These are phyloP conservation scores for Barnettozyma pratensis DNA, from an alignment of 805 yeast species.

Conservation along the genomic window DNA sequence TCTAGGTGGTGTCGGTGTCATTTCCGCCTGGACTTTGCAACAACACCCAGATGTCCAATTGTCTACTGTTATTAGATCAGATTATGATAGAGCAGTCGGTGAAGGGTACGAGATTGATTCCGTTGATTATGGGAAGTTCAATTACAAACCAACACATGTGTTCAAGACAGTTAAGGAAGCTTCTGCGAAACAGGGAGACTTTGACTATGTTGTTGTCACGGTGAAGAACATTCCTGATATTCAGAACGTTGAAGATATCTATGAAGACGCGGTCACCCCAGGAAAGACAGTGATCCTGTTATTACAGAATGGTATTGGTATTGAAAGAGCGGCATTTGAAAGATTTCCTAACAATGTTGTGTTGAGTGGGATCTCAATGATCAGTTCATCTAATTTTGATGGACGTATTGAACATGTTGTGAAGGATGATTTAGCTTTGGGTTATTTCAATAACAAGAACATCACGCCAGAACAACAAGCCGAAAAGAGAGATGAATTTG, in stretches of 20 bases:
- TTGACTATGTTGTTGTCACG: slow-evolving; percentile 55
- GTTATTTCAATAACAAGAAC: slow-evolving; percentile 41
- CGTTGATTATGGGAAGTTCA: slow-evolving; percentile 48
- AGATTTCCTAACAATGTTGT: slow-evolving; percentile 47
- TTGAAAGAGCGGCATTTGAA: slow-evolving; percentile 46
- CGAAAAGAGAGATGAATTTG: slow-evolving; percentile 38
- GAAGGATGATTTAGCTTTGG: slow-evolving; percentile 40
- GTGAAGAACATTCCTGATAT: slow-evolving; percentile 67
- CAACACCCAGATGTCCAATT: slow-evolving; percentile 41
- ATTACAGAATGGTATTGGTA: slow-evolving; percentile 60
- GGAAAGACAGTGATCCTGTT: slow-evolving; percentile 45
- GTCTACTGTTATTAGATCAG: slow-evolving; percentile 56
- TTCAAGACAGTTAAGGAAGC: slow-evolving; percentile 31
- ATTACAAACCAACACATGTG: slow-evolving; percentile 45
- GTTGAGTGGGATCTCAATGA: slow-evolving; percentile 58
- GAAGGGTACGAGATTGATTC: slow-evolving; percentile 55
- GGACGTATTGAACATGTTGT: slow-evolving; percentile 43
- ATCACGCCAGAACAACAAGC: slow-evolving; percentile 21
- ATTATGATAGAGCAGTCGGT: slow-evolving; percentile 42
- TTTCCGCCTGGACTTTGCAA: slow-evolving; percentile 60
- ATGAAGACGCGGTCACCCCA: slow-evolving; percentile 41
- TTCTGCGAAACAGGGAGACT: slow-evolving; percentile 27
- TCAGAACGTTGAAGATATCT: slow-evolving; percentile 44
- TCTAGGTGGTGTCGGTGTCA: slow-evolving; percentile 77
- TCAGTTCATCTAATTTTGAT: slow-evolving; percentile 45